Percentiles rank a stretch among this genome's conserved stretches.
Conservation (phyloP, 225 moss, liverwort and hornwort species). For the Bryoerythrophyllum caledonicum region DNA sequence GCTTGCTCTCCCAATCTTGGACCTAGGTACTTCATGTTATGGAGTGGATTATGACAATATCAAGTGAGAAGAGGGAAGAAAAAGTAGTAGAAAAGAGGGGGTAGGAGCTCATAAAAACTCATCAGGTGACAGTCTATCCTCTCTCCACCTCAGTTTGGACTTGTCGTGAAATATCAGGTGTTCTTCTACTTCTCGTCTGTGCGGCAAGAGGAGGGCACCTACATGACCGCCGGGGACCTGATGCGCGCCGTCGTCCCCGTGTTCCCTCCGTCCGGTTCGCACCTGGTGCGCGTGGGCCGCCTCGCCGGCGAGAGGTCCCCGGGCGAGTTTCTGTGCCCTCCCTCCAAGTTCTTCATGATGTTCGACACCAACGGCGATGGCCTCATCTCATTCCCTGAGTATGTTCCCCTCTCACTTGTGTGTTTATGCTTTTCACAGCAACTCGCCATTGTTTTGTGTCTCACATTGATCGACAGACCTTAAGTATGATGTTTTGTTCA, state of each 20-base stretch:
- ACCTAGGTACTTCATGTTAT: no score
- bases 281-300: conserved; percentile 68
- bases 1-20: no score
- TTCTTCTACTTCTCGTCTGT: conserved; percentile 89
- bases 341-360: conserved; percentile 89
- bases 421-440: no score
- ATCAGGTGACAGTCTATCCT: no score
- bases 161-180: no score
- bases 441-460: background rate
- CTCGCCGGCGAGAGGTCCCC: conserved; percentile 77
- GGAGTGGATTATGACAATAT: no score
- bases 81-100: no score
- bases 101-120: background rate
- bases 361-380: conserved; percentile 89
- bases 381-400: conserved; percentile 92
- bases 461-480: background rate
- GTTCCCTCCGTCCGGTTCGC: conserved; percentile 76
- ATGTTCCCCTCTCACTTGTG: conserved; percentile 10
- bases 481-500: conserved; percentile 34
- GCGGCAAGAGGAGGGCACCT: conserved; percentile 42
- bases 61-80: background rate
- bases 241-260: conserved; percentile 94
- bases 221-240: conserved; percentile 85
- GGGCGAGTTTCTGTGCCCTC: conserved; percentile 61
- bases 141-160: no score